Conservation (phyloP, 1,284 basidiomycete genomes). For the Pholiota adiposa region DNA sequence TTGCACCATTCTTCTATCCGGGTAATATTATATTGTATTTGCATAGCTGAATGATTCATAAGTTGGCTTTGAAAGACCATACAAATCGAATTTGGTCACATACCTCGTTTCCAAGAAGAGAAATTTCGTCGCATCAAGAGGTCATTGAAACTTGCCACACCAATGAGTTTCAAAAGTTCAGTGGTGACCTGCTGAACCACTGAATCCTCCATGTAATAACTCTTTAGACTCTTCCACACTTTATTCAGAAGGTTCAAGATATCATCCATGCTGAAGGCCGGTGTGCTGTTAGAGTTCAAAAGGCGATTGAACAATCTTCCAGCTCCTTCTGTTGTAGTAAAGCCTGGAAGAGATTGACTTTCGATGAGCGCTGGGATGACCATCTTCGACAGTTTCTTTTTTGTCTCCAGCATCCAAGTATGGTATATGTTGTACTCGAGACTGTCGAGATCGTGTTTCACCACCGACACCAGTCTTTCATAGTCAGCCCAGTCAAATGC, state of each 20-base stretch:
- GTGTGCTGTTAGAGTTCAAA: conserved; percentile 82
- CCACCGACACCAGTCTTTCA: conserved; percentile 94
- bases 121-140: conserved; percentile 98
- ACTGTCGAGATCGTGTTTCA: conserved; percentile 98
- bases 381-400: conserved; percentile 97
- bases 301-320: conserved; percentile 94
- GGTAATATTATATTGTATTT: conserved; percentile 99
- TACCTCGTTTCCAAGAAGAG: conserved; percentile 99
- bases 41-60: conserved; percentile 76
- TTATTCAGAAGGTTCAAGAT: conserved; percentile 97
- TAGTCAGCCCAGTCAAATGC: conserved; percentile 98
- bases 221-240: conserved; percentile 98
- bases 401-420: conserved; percentile 99
- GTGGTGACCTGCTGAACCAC: conserved; percentile 98
- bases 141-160: conserved; percentile 98
- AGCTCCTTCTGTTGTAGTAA: conserved; percentile 94
- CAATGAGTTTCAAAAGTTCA: conserved; percentile 95
- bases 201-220: conserved; percentile 98
- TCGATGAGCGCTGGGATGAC: conserved; percentile 98
- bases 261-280: conserved; percentile 99
- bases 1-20: conserved; percentile 99
- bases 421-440: conserved; percentile 99
- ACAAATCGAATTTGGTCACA: conserved; percentile 26
- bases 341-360: conserved; percentile 96
- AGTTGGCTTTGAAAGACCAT: background rate